Base-by-base conservation (phyloP, 805 yeast genomes). In the Candida boleticola region DNA sequence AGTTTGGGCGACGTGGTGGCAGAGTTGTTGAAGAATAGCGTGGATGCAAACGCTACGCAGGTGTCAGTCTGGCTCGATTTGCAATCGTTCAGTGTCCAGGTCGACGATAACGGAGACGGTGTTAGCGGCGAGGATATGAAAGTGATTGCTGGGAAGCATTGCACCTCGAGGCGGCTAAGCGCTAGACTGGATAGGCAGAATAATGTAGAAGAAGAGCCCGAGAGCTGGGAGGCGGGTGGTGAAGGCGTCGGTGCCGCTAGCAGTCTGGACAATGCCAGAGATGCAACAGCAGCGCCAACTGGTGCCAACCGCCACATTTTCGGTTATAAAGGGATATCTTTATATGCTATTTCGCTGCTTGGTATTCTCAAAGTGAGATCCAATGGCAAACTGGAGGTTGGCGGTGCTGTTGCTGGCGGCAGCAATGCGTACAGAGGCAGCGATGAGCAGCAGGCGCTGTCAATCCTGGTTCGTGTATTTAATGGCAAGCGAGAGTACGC, bases 251-350 rank as follows among this genome's bases (percentile, higher is more conserved):
- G n/a, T n/a, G n/a, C n/a, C n/a, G n/a, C n/a, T n/a, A n/a, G n/a
- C n/a, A n/a, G n/a, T n/a, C n/a, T n/a, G n/a, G n/a, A n/a, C n/a
- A n/a, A n/a, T n/a, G n/a, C n/a, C n/a, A n/a, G n/a, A n/a, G n/a
- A n/a, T n/a, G n/a, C n/a, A n/a, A n/a, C n/a, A n/a, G n/a, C n/a
- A n/a, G n/a, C n/a, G n/a, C n/a, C n/a, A n/a, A 11, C 11, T 31
- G 14, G 37, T 0, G 57, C 74, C 3, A 39, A 40, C 17, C 3
- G 11, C 22, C 19, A 10, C 1, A 76, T 83, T 0, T 76, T 71
- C 48, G 95, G 95, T 1, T 85, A 82, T 54, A 70, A 86, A 37
- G 96, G 96, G 0, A 85, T 82, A 50, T 85, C 93, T 0, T 49
- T 88, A 14, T 65, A 71, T 40, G 71, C 83, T 0, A 62, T 88